Base-by-base conservation (phyloP, 2,329 filamentous ascomycete species). In the Trichoderma brevicompactum region DNA sequence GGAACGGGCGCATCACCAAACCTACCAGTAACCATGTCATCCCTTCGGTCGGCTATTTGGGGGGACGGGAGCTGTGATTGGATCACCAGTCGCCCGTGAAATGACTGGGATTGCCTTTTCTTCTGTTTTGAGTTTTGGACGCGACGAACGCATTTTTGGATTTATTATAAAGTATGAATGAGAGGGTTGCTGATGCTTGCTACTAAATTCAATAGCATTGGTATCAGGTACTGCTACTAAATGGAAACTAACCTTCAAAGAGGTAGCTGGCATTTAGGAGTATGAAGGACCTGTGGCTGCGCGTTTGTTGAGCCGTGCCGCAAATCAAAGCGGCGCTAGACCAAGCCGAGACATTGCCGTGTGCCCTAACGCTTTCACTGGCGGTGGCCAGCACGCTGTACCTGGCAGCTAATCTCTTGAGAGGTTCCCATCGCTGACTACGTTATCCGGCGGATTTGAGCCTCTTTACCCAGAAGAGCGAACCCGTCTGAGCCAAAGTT, bases 1-100 rank as follows among this genome's bases (percentile, higher is more conserved):
- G 59, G 40, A 63, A 63, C 59, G 48, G 59, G 59, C 59, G 59
- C 59, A 54, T 54, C 49, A 28, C 48, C 59, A 53, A 52, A 53
- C 38, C 38, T 49, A 50, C 58, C 46, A 28, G 38, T 36, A 19
- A 52, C 46, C 58, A 61, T 43, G 58, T 34, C 58, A 43, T 44
- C 41, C 41, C 32, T 58, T 41, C 38, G 46, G 48, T 58, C 41
- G 58, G 44, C 43, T 48, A 60, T 34, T 15, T 58, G 23, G 46
- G 12, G 12, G 32, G 46, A 19, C 46, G 46, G 46, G 46, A 55
- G 52, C 13, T 41, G 19, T 55, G 52, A 55, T 55, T 28, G 52
- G 54, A 38, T 34, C 46, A 50, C 44, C 36, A 40, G 36, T 41
- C 34, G 44, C 34, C 43, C 23, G 44, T 50, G 43, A 56, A 38